Base-by-base conservation (phyloP, 129 eudicot species). In the Solidago caesia region DNA sequence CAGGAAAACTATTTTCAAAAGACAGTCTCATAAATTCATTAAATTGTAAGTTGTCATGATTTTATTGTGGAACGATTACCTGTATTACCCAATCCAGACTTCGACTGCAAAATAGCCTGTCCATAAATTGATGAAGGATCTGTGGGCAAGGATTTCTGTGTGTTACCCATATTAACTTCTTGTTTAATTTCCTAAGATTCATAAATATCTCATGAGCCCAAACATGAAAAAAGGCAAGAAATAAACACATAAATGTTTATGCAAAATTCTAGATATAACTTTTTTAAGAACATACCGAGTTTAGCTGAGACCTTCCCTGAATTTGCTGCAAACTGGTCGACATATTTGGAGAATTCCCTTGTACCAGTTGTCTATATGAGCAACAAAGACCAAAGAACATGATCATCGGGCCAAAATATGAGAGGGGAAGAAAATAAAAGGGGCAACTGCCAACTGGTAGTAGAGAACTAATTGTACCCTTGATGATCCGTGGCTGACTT, bases 101-200 rank as follows among this genome's bases (percentile, higher is more conserved):
- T 94, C 60, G 98, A 88, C 80, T 94, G 98, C 75, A 94, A 83
- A 88, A 94, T 88, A 14, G 98, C 91, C 80, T 90, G 98, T 49
- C 98, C 96, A 79, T 94, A 94, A 60, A 94, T 83, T 74, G 98
- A 94, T 42, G 98, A 90, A 70, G 96, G 97, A 72, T 94, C 96
- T 81, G 92, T 76, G 44, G 97, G 82, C 87, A 90, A 69, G 74
- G 97, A 82, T 82, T 87, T 94, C 80, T 84, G 98, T 77, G 89
- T 74, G 41, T 68, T 84, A 55, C 91, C 93, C 86, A 94, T 68
- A 83, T 85, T 94, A 67, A 84, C 86, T 82, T 94, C 98, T 68
- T 76, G 76, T 82, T 90, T 94, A 39, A 90, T 85, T 46, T 94
- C 98, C 98, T 94, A 74, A 16, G 74, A 67, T 46, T 60, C 44